Conservation (phyloP, 306 rosid species). For the Luffa aegyptiaca region DNA sequence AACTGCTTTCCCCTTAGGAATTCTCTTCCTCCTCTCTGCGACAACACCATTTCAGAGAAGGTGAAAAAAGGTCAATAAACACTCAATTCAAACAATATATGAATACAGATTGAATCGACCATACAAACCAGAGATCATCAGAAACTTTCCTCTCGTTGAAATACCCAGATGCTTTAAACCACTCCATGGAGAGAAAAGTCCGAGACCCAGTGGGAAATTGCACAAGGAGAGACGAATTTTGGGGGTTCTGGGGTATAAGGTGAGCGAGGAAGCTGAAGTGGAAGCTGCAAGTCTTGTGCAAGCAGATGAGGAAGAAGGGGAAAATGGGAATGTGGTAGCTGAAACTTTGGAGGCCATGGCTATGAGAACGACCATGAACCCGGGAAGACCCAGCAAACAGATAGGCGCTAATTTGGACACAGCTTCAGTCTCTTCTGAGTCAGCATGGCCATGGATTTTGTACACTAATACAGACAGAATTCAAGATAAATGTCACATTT, state of each 20-base stretch:
- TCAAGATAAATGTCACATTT: background rate
- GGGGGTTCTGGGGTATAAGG: conserved; percentile 20
- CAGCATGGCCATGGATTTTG: background rate
- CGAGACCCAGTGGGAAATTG: conserved; percentile 38
- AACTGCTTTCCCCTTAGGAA: conserved; percentile 47
- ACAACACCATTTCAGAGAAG: conserved; percentile 1
- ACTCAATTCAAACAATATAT: background rate
- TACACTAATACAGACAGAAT: background rate
- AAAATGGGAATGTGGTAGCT: conserved; percentile 30
- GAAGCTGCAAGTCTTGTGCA: conserved; percentile 19
- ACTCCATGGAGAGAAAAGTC: conserved; percentile 62
- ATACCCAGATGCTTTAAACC: conserved; percentile 73
- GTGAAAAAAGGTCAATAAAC: background rate
- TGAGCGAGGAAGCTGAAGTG: conserved; percentile 19
- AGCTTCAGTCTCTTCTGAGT: background rate
- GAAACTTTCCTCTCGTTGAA: conserved; percentile 31
- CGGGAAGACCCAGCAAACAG: background rate
- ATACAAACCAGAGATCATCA: background rate
- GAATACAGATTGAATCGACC: background rate
- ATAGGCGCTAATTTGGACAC: background rate
- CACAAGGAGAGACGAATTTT: conserved; percentile 24
- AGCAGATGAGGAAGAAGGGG: conserved; percentile 17
- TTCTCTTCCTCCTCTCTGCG: conserved; percentile 46
- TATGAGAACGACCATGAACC: conserved; percentile 29
- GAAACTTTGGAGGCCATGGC: conserved; percentile 58